phyloP scores from a whole-genome alignment of 2,329 filamentous ascomycete genomes.

The Talaromyces sp. region DNA sequence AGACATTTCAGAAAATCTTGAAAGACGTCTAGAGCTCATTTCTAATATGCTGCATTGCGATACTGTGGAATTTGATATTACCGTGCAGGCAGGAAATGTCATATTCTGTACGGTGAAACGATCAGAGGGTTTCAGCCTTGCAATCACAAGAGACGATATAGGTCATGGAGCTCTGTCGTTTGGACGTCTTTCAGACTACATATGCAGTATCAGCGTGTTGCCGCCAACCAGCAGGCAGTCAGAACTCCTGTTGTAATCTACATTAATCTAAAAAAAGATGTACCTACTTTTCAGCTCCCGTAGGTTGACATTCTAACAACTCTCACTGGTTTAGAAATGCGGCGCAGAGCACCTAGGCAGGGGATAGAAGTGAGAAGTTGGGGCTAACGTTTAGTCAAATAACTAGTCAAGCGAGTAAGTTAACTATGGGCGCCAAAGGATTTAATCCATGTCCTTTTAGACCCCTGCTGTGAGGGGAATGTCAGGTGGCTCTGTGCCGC shows the following conservation, averaged over 20 bases:
- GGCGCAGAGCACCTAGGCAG: neutral
- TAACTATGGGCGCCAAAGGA: neutral
- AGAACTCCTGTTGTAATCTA: no score
- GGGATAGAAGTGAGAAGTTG: slow-evolving; percentile 14
- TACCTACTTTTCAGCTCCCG: no score
- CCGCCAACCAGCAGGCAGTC: neutral
- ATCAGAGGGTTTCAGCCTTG: neutral
- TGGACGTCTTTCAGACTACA: neutral
- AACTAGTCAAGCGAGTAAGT: neutral
- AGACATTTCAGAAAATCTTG: neutral
- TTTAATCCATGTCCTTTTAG: neutral
- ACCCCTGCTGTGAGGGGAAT: neutral
- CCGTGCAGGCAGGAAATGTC: neutral
- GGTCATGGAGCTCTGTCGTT: neutral
- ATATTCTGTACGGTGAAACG: neutral
- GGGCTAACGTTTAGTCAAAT: neutral
- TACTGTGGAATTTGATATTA: neutral
- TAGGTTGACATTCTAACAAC: no score
- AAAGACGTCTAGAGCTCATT: neutral
- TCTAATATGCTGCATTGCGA: neutral
- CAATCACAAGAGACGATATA: neutral
- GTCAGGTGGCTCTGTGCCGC: neutral
- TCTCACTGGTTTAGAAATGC: neutral
- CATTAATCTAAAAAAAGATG: no score
- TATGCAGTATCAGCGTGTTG: neutral